Base-by-base conservation (phyloP, 2,329 filamentous ascomycete genomes). In the Aureobasidium uvarum region DNA sequence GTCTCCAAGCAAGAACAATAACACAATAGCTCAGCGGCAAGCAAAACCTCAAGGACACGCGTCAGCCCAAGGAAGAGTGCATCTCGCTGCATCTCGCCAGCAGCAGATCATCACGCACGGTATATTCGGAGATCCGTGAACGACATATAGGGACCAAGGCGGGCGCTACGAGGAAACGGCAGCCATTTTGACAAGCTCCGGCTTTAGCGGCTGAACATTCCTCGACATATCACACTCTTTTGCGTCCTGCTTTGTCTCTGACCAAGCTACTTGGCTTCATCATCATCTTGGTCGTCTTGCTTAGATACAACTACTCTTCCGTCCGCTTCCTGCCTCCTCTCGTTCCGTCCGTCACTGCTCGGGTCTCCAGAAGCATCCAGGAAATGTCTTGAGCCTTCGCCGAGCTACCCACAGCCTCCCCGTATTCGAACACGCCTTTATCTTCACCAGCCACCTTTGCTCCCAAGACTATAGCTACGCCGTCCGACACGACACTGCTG, bases 381-480 rank as follows among this genome's bases (percentile, higher is more conserved):
- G 39, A 62, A 39, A 63, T 54, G 60, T 16, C 23, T 48, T 63
- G 48, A 63, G 36, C 31, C 60, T 33, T 14, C 28, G 13, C 39
- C 38, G 25, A 41, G 33, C 59, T 62, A 38, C 48, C 54, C 3
- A 45, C 48, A 64, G 41, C 62, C 48, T 33, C 48, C 48, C 31
- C 36, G 33, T 39, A 43, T 38, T 38, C 5, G 20, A 45, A 46
- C 38, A 63, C 62, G 62, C 51, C 23, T 28, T 58, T 58, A 51
- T 50, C 45, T 39, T 31, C 52, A 38, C 51, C 62, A 64, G 62
- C 62, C 62, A 64, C 52, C 20, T 45, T 55, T 33, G 45, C 45
- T 62, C 16, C 14, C 14, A 62, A 62, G 45, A 50, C 10, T 38
- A 43, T 23, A 51, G 33, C 45, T 36, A 41, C 43, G 14, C 20